These are phyloP conservation scores for Xylaria sp. DNA, from an alignment of 2,329 filamentous ascomycete species.

Conservation along the genomic window DNA sequence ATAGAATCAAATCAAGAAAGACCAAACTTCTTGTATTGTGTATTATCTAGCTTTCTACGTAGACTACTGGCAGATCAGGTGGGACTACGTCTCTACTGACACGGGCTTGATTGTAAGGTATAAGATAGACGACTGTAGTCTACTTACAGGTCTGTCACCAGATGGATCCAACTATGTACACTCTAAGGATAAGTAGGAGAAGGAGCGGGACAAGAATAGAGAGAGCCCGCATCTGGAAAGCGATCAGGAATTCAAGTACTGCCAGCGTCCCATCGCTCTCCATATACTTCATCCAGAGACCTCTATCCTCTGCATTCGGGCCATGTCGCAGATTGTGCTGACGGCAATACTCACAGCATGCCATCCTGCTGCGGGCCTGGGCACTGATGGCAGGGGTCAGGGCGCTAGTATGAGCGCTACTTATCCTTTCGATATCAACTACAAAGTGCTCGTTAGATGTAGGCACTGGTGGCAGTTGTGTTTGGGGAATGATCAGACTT, in stretches of 20 bases:
- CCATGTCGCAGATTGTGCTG: slow-evolving; percentile 21
- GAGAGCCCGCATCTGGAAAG: slow-evolving; percentile 28
- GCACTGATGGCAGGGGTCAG: background rate
- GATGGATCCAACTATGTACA: slow-evolving; percentile 14
- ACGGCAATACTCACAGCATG: slow-evolving; percentile 25
- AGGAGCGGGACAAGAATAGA: slow-evolving; percentile 16
- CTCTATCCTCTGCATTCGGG: background rate
- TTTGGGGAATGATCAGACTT: slow-evolving; percentile 10
- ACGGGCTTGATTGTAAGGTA: background rate
- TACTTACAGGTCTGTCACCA: background rate
- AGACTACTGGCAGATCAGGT: too few species aligned
- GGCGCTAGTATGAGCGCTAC: background rate
- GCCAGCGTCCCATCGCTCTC: slow-evolving; percentile 14
- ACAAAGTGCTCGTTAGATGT: slow-evolving; percentile 5
- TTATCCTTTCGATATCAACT: slow-evolving; percentile 13
- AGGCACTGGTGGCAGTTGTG: background rate
- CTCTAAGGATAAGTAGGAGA: slow-evolving; percentile 19
- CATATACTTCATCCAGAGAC: slow-evolving; percentile 12
- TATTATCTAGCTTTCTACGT: too few species aligned
- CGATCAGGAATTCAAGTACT: slow-evolving; percentile 19
- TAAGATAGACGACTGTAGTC: background rate
- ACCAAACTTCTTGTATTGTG: too few species aligned
- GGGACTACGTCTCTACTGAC: too few species aligned
- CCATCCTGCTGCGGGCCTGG: background rate
- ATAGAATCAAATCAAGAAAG: too few species aligned